Conservation (phyloP, 139 green algal genomes). For the Zygnema cylindricum region DNA sequence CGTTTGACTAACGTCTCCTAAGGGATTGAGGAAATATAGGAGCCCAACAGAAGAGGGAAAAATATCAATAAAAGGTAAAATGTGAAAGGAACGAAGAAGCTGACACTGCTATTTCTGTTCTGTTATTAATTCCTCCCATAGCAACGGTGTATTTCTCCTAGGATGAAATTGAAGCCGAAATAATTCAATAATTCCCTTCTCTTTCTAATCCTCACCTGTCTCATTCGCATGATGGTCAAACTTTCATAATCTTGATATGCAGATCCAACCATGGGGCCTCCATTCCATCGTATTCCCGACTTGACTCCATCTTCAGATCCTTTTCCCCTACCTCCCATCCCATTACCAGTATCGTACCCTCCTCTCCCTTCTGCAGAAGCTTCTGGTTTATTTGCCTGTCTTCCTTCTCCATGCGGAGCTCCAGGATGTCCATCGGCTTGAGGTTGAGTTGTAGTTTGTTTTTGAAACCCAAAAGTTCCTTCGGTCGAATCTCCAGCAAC, state of each 20-base stretch:
- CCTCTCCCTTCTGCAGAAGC: neutral
- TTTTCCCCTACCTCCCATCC: neutral
- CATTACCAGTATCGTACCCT: neutral
- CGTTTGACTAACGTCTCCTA: too few species aligned
- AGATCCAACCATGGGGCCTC: neutral
- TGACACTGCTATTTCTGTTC: too few species aligned
- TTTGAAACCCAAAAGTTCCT: too few species aligned
- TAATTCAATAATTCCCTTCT: too few species aligned
- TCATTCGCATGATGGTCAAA: constrained; percentile 44
- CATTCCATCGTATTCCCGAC: neutral
- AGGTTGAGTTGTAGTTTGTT: too few species aligned
- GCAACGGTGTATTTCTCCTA: too few species aligned
- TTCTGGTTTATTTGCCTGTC: neutral
- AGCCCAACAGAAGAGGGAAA: too few species aligned
- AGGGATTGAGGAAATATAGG: too few species aligned
- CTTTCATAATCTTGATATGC: constrained; percentile 35
- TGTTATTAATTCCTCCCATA: too few species aligned
- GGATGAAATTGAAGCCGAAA: too few species aligned
- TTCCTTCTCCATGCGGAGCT: constrained; percentile 7
- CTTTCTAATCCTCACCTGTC: constrained; percentile 35
- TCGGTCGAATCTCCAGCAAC: neutral
- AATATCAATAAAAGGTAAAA: too few species aligned
- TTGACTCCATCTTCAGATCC: neutral
- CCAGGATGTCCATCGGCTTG: constrained; percentile 7
- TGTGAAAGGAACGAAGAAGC: too few species aligned